Evolutionary conservation across 257 asterid species (phyloP), one percentile per base, ranked within the genome.

Genomic region (Craterostigma plantagineum): DNA sequence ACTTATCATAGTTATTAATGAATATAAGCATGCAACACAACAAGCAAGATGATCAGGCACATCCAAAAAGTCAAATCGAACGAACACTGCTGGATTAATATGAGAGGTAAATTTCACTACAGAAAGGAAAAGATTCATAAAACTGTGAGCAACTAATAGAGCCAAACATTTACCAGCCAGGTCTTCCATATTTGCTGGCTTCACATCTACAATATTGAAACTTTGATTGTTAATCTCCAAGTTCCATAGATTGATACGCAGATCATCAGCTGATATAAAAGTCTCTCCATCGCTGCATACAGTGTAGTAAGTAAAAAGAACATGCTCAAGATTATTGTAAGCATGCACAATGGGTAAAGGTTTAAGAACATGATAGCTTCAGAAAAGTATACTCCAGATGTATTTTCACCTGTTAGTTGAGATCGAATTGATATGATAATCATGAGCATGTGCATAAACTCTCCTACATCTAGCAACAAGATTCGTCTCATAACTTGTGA

Each of bases 201-300:
- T 90, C 63, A 90, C 86, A 58, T 90, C 95, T 55, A 90, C 92
- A 56, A 90, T 90, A 58, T 90, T 90, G 84, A 90, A 90, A 66
- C 95, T 77, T 63, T 90, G 99, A 66, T 70, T 79, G 77, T 91
- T 79, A 55, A 83, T 77, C 67, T 83, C 99, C 76, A 90, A 77
- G 72, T 90, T 90, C 95, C 99, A 90, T 49, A 90, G 93, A 63
- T 90, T 90, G 65, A 90, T 83, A 58, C 99, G 80, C 43, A 90
- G 73, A 69, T 90, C 99, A 70, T 90, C 99, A 58, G 99, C 95
- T 14, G 99, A 90, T 66, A 90, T 90, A 75, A 90, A 90, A 57
- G 99, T 90, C 67, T 90, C 98, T 16, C 98, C 95, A 56, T 90
- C 95, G 60, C 98, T 90, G 64, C 18, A 54, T 41, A 57, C 56